A percentile compares a stretch with the other conserved stretches of the same genome.
These are phyloP conservation scores for Malassezia caprae DNA, from an alignment of 1,284 basidiomycete genomes.

Conservation along the genomic window DNA sequence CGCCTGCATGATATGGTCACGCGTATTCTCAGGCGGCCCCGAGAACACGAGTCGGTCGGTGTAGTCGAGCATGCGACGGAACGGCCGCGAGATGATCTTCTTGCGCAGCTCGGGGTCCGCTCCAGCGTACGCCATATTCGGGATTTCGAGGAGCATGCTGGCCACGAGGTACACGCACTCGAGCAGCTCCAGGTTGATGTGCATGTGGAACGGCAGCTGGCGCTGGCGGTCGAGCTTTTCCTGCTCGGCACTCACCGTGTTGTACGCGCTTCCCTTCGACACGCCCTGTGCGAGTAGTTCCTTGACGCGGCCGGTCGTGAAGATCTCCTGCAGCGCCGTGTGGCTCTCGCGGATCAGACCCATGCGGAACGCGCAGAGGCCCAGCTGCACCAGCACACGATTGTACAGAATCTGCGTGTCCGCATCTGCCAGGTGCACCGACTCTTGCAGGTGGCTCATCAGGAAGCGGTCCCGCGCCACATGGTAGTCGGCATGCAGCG, in stretches of 20 bases:
- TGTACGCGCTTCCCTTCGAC: slow-evolving; percentile 74
- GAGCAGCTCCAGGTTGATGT: slow-evolving; percentile 94
- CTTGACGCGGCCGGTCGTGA: slow-evolving; percentile 85
- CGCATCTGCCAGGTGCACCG: slow-evolving; percentile 87
- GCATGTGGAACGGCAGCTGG: slow-evolving; percentile 98
- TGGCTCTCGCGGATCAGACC: slow-evolving; percentile 92
- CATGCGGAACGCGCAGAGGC: slow-evolving; percentile 87
- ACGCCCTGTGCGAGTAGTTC: slow-evolving; percentile 94
- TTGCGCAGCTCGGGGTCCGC: slow-evolving; percentile 68
- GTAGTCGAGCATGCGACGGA: slow-evolving; percentile 88
- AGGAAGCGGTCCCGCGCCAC: slow-evolving; percentile 94
- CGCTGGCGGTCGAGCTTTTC: slow-evolving; percentile 91
- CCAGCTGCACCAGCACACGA: slow-evolving; percentile 90
- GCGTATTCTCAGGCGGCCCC: slow-evolving; percentile 93
- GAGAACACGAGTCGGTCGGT: slow-evolving; percentile 96
- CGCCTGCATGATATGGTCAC: slow-evolving; percentile 99
- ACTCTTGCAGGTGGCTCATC: slow-evolving; percentile 97
- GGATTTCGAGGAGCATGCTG: slow-evolving; percentile 97
- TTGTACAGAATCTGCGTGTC: slow-evolving; percentile 97
- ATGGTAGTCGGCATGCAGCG: slow-evolving; percentile 90
- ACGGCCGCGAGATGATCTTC: slow-evolving; percentile 84
- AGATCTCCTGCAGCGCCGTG: slow-evolving; percentile 84
- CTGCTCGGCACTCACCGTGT: slow-evolving; percentile 72
- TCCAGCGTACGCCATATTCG: slow-evolving; percentile 81
- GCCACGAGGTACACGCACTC: slow-evolving; percentile 96